These are phyloP conservation scores for Paralagenidium karlingii DNA, from an alignment of 352 stramenopile species.

Conservation along the genomic window DNA sequence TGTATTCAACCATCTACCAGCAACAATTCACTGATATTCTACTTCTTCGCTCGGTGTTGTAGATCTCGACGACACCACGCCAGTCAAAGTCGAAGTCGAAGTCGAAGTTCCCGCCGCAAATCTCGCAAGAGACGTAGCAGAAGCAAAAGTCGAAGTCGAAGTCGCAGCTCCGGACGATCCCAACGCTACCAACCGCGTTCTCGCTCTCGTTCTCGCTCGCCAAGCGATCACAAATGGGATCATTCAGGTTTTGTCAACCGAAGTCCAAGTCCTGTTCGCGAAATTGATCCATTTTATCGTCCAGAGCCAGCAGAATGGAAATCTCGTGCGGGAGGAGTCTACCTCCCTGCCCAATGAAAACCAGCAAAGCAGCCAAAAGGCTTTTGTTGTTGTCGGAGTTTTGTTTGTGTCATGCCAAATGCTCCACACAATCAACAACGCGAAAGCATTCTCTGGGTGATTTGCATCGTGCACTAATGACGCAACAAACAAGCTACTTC, in stretches of 20 bases:
- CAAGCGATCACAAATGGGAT: conserved; percentile 31
- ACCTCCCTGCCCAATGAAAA: conserved; percentile 36
- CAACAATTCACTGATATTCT: no score
- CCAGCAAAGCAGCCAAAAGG: no score
- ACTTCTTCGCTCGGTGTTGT: no score
- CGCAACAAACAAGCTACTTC: no score
- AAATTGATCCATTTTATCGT: conserved; percentile 45
- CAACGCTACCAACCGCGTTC: not conserved
- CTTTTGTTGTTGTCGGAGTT: no score
- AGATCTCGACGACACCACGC: conserved; percentile 7
- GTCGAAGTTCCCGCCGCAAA: conserved; percentile 1
- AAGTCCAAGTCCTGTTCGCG: conserved; percentile 54
- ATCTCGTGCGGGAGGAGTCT: conserved; percentile 65
- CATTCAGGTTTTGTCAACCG: conserved; percentile 61
- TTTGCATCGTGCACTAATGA: no score
- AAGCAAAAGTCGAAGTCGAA: conserved; percentile 1
- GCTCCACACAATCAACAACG: no score
- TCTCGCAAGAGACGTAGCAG: not conserved
- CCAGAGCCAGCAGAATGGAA: conserved; percentile 60
- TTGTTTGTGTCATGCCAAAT: no score
- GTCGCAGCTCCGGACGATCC: not conserved
- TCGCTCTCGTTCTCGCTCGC: conserved; percentile 11
- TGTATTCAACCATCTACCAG: not conserved
- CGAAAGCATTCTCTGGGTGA: no score
- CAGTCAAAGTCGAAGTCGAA: conserved; percentile 11